These are phyloP conservation scores for Cordyceps fumosorosea DNA, from an alignment of 2,329 filamentous ascomycete species.

Conservation along the genomic window DNA sequence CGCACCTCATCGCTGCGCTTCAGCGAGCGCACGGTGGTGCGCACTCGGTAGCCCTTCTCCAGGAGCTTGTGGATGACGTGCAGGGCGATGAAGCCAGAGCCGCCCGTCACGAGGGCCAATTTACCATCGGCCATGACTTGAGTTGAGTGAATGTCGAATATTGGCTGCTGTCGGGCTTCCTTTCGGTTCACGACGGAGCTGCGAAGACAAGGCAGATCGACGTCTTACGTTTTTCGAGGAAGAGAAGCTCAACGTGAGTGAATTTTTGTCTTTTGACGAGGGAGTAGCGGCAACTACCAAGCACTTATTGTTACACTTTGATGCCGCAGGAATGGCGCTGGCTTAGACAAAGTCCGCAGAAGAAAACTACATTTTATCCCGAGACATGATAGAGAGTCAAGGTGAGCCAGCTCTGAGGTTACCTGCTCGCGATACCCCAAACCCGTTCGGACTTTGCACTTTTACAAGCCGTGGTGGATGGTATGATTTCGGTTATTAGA, in stretches of 20 bases:
- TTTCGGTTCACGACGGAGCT: not conserved
- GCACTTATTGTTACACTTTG: too few relatives aligned
- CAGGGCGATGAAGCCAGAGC: constrained; percentile 19
- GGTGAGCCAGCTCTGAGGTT: not conserved
- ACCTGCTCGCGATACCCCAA: not conserved
- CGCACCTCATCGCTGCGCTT: constrained; percentile 16
- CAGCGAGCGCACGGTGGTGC: constrained; percentile 15
- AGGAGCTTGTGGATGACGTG: constrained; percentile 19
- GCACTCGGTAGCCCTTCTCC: constrained; percentile 15
- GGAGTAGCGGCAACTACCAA: too few relatives aligned
- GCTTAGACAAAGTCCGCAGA: not conserved
- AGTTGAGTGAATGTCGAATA: not conserved
- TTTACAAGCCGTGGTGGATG: not conserved
- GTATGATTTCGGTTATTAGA: too few relatives aligned
- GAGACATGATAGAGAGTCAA: not conserved
- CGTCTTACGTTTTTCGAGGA: too few relatives aligned
- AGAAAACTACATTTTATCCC: not conserved
- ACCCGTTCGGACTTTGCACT: not conserved
- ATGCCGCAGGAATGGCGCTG: too few relatives aligned
- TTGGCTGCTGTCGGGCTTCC: not conserved
- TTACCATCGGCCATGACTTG: not conserved
- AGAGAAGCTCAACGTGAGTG: too few relatives aligned
- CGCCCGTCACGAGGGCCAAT: constrained; percentile 20
- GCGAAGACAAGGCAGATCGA: too few relatives aligned
- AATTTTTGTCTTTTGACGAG: too few relatives aligned